Percentiles rank a stretch among this genome's conserved stretches.
Conservation (phyloP, 2,329 filamentous ascomycete species). For the Aureobasidium leucospermi region DNA sequence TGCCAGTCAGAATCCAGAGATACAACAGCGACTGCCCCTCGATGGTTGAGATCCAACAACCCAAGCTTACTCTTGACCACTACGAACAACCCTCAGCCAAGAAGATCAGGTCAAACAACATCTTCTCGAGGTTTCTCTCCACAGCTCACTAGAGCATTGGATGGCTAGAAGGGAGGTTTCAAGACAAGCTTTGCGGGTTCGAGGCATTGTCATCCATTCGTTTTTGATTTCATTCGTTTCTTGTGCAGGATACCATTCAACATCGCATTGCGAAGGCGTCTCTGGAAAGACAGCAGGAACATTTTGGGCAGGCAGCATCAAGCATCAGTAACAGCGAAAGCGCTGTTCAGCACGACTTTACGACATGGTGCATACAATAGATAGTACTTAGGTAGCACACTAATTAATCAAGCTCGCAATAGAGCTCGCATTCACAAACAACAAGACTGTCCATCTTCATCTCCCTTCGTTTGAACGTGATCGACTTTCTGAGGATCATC, state of each 20-base stretch:
- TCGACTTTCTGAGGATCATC: not conserved
- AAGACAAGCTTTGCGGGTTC: slow-evolving; percentile 14
- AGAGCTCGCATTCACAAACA: slow-evolving; percentile 5
- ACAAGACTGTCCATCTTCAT: not conserved
- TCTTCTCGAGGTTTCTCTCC: slow-evolving; percentile 32
- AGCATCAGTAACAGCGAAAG: not conserved
- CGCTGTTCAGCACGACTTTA: slow-evolving; percentile 3
- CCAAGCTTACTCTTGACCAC: slow-evolving; percentile 22
- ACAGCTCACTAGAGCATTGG: slow-evolving; percentile 19
- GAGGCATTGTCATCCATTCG: slow-evolving; percentile 3
- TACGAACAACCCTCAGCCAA: slow-evolving; percentile 27
- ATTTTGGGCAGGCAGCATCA: not conserved
- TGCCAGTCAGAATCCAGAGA: slow-evolving; percentile 29
- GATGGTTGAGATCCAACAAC: slow-evolving; percentile 34
- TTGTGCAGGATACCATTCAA: slow-evolving; percentile 13
- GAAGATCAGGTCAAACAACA: slow-evolving; percentile 30
- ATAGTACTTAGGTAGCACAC: slow-evolving; percentile 12
- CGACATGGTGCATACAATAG: slow-evolving; percentile 12
- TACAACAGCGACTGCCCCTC: slow-evolving; percentile 37
- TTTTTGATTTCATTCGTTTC: not conserved
- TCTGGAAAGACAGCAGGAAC: not conserved
- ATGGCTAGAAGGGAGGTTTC: not conserved
- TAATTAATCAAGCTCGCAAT: slow-evolving; percentile 9
- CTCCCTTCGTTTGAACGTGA: not conserved
- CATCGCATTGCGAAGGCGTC: slow-evolving; percentile 13